A percentile compares a stretch with the other conserved stretches of the same genome.
Evolutionary conservation across 805 yeast species (phyloP).

Genomic region (Metahyphopichia silvanorum): DNA sequence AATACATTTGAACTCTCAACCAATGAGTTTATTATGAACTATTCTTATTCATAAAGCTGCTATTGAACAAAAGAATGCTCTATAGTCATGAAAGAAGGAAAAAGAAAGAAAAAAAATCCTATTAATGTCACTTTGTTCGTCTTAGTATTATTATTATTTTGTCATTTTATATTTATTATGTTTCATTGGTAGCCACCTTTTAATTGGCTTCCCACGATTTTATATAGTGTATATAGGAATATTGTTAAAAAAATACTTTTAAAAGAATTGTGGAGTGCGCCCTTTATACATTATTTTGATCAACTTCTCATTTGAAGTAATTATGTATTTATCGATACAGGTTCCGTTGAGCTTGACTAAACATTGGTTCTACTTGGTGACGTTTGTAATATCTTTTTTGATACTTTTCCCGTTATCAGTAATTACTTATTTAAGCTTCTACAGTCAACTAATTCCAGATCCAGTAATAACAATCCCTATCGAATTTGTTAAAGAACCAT

Average conservation of each 20-base stretch:
- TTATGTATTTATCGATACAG: not conserved
- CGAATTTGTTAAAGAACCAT: conserved; percentile 1
- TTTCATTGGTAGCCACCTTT: too few relatives aligned
- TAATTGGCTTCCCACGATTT: too few relatives aligned
- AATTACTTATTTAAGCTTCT: conserved; percentile 33
- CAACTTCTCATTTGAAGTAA: not conserved
- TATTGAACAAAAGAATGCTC: too few relatives aligned
- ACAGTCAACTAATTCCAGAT: conserved; percentile 29
- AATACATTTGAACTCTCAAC: conserved; percentile 3
- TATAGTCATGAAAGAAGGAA: not conserved
- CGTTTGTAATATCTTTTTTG: conserved; percentile 17
- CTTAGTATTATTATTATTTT: conserved; percentile 1
- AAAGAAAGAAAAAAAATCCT: not conserved
- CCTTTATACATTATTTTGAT: not conserved
- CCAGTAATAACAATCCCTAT: conserved; percentile 14
- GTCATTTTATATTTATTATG: conserved; percentile 1
- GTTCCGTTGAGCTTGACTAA: conserved; percentile 18
- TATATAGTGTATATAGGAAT: not conserved
- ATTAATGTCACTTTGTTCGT: not conserved
- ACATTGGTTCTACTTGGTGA: conserved; percentile 20
- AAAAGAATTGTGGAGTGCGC: not conserved
- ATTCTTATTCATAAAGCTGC: not conserved
- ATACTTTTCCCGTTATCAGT: conserved; percentile 34
- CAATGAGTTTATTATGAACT: not conserved
- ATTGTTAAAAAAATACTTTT: not conserved